A percentile compares a stretch with the other conserved stretches of the same genome.
Conservation (phyloP, 768 basidiomycete genomes). For the Lentinula detonsa region DNA sequence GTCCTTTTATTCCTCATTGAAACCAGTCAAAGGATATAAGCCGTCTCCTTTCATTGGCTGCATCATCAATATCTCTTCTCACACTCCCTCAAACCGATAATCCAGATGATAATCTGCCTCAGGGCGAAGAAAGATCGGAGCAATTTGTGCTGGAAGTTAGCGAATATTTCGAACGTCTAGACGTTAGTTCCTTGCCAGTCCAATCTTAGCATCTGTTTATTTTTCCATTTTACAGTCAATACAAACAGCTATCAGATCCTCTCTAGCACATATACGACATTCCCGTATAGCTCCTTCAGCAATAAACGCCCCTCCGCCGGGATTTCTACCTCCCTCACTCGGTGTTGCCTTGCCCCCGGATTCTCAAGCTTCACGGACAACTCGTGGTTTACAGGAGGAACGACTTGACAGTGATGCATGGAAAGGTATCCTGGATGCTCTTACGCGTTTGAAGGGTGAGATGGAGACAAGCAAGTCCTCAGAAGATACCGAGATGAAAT, state of each 20-base stretch:
- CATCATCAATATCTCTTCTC: constrained; percentile 72
- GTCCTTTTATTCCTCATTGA: neutral
- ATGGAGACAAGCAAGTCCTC: constrained; percentile 10
- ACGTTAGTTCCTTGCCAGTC: constrained; percentile 43
- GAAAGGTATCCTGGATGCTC: constrained; percentile 65
- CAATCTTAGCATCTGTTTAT: neutral
- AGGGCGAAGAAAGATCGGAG: constrained; percentile 79
- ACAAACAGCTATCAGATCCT: constrained; percentile 69
- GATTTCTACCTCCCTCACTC: constrained; percentile 71
- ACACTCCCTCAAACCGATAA: constrained; percentile 80
- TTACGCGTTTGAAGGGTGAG: constrained; percentile 54
- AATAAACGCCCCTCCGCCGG: constrained; percentile 71
- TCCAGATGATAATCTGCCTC: constrained; percentile 61
- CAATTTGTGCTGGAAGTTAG: constrained; percentile 81
- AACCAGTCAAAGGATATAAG: constrained; percentile 58
- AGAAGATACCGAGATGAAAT: neutral
- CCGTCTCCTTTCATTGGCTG: constrained; percentile 67
- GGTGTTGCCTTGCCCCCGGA: constrained; percentile 65
- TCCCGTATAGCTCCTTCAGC: constrained; percentile 83
- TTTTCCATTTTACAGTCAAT: constrained; percentile 46
- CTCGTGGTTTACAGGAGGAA: constrained; percentile 72
- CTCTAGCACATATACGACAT: constrained; percentile 74
- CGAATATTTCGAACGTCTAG: constrained; percentile 79
- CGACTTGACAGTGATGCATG: constrained; percentile 73
- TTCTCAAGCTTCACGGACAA: constrained; percentile 26